phyloP scores from a whole-genome alignment of 163 green algal genomes.

The Scenedesmus sp. region DNA sequence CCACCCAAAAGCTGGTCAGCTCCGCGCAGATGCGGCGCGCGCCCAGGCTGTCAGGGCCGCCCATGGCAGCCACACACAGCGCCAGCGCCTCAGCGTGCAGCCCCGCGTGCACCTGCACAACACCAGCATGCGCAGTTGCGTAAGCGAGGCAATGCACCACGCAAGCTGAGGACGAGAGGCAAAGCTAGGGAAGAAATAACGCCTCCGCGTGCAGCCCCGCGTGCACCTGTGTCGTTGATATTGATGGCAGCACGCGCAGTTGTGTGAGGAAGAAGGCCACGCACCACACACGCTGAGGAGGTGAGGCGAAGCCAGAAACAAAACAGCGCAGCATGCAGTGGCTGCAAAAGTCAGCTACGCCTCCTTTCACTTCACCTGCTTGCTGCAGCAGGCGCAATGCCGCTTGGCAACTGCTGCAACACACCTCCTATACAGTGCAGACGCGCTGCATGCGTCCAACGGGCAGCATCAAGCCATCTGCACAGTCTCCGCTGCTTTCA shows the following conservation, averaged over 20 bases:
- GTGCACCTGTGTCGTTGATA: too few relatives aligned
- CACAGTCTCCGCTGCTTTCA: background rate
- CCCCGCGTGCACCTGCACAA: constrained; percentile 38
- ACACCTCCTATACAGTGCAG: background rate
- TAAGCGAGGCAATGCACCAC: background rate
- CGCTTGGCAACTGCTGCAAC: background rate
- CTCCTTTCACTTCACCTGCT: background rate
- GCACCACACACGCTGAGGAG: too few relatives aligned
- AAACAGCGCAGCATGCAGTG: too few relatives aligned
- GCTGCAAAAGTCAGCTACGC: too few relatives aligned
- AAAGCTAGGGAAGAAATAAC: too few relatives aligned
- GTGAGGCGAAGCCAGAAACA: too few relatives aligned
- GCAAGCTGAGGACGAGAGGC: too few relatives aligned
- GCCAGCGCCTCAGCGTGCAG: constrained; percentile 51
- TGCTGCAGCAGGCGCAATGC: background rate
- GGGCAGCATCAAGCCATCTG: too few relatives aligned
- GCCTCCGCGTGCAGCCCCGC: constrained; percentile 45
- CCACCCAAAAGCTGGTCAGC: constrained; percentile 48
- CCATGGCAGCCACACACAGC: constrained; percentile 46
- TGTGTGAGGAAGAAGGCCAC: too few relatives aligned
- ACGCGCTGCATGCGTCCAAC: too few relatives aligned
- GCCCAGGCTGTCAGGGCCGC: constrained; percentile 17
- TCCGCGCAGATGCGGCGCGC: constrained; percentile 35
- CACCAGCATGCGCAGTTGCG: background rate
- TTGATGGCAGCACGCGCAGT: too few relatives aligned